Base-by-base conservation (phyloP, 331 rosid genomes). In the Dryas integrifolia region DNA sequence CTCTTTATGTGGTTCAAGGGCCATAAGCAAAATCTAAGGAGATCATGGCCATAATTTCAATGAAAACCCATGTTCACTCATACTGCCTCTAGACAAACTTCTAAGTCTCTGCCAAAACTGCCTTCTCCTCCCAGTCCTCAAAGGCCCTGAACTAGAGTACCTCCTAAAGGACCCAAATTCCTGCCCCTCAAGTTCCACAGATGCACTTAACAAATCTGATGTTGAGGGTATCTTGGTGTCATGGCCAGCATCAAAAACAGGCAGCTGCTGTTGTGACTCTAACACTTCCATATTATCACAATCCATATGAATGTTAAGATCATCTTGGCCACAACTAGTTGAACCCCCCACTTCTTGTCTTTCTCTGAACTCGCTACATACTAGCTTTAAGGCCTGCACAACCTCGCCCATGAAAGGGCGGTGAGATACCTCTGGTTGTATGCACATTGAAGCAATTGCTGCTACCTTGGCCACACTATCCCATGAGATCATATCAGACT, bases 361-460 rank as follows among this genome's bases (percentile, higher is more conserved):
- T 75, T 88, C 96, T 3, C 82, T 90, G 69, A 87, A 85, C 82
- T 95, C 99, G 41, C 76, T 87, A 80, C 99, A 89, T 46, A 95
- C 99, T 12, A 95, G 92, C 88, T 95, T 90, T 74, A 92, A 80
- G 62, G 97, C 97, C 82, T 95, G 99, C 79, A 95, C 93, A 59
- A 95, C 99, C 84, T 95, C 99, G 0, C 99, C 96, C 99, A 95
- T 95, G 90, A 89, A 95, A n/a, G 97, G 97, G 10, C 97, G 90
- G 67, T 92, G 98, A 51, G 93, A 81, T 30, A 89, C 97, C 84
- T 95, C 99, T 0, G 97, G 97, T 72, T 95, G 99, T 70, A 95
- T 95, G 24, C 99, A 95, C 97, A 90, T 95, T 15, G 99, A 95
- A 61, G 97, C 97, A 63, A 95, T 95, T 55, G 97, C 99, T n/a